Conservation (phyloP, 169 alveolate species). For the Theileria equi region DNA sequence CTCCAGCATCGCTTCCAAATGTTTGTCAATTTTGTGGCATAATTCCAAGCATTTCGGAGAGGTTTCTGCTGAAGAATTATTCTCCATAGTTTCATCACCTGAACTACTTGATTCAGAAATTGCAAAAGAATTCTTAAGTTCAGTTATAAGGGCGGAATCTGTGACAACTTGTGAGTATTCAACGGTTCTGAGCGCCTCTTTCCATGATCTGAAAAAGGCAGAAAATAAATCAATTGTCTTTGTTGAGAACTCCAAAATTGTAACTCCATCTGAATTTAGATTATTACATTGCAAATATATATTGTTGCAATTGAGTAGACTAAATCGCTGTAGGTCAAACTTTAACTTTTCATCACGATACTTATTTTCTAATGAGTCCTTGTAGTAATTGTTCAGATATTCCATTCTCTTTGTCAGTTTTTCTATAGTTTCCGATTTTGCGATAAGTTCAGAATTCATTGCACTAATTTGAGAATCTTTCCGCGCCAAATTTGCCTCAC, state of each 20-base stretch:
- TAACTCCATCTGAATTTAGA: neutral
- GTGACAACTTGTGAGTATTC: slow-evolving; percentile 16
- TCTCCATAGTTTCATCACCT: too few species aligned
- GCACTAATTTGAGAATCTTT: slow-evolving; percentile 13
- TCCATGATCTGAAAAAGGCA: slow-evolving; percentile 24
- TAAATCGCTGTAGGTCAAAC: slow-evolving; percentile 27
- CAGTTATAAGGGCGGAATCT: slow-evolving; percentile 9
- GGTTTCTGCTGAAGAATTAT: slow-evolving; percentile 1
- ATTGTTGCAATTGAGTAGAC: slow-evolving; percentile 20
- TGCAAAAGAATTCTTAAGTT: neutral
- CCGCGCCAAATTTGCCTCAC: slow-evolving; percentile 20
- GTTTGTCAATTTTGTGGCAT: too few species aligned
- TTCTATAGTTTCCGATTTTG: neutral
- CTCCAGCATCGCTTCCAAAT: slow-evolving; percentile 1
- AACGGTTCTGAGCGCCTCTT: slow-evolving; percentile 5
- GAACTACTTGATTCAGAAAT: too few species aligned
- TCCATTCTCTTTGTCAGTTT: neutral
- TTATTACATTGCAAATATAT: neutral
- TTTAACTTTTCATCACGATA: slow-evolving; percentile 24
- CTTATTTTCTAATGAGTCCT: neutral
- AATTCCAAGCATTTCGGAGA: too few species aligned
- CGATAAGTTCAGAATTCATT: slow-evolving; percentile 12
- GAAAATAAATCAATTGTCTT: neutral
- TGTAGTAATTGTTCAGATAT: neutral
- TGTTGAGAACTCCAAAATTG: slow-evolving; percentile 14